Conservation (phyloP, 495 filamentous ascomycete genomes). For the Melanomma pulvis-pyrius region DNA sequence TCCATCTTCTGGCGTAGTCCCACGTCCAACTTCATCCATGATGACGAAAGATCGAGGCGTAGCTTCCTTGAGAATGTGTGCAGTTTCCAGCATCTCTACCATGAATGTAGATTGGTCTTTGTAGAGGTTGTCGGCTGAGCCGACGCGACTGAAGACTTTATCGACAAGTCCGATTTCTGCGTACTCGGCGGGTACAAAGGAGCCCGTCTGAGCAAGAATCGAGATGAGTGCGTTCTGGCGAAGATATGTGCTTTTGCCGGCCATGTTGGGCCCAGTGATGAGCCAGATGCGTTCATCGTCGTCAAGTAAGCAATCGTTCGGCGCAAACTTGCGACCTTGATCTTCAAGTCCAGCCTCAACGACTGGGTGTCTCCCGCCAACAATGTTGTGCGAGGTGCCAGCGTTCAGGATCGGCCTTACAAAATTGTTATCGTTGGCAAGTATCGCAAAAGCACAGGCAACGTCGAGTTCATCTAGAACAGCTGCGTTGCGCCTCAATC, state of each 20-base stretch:
- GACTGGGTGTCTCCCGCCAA: constrained; percentile 85
- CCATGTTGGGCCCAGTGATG: constrained; percentile 99
- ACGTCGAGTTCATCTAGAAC: constrained; percentile 94
- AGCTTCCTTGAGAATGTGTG: constrained; percentile 66
- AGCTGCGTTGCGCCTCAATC: constrained; percentile 80
- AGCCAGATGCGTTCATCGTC: constrained; percentile 71
- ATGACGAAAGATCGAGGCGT: constrained; percentile 83
- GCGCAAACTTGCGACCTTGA: constrained; percentile 78
- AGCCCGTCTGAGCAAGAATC: constrained; percentile 88
- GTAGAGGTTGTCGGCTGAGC: constrained; percentile 90
- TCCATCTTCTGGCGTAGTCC: constrained; percentile 90
- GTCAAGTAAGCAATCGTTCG: constrained; percentile 84
- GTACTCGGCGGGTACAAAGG: constrained; percentile 85
- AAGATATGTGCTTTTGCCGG: constrained; percentile 91
- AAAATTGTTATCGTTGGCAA: constrained; percentile 74
- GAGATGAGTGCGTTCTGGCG: constrained; percentile 93
- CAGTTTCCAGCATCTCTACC: constrained; percentile 82
- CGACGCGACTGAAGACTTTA: constrained; percentile 81
- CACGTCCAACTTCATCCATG: constrained; percentile 96
- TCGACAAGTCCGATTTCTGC: constrained; percentile 87
- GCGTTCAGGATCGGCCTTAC: constrained; percentile 70
- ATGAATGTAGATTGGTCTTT: constrained; percentile 94
- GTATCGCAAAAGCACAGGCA: constrained; percentile 74
- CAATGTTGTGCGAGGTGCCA: constrained; percentile 61
- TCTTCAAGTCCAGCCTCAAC: constrained; percentile 80